Conservation (phyloP, 2,329 filamentous ascomycete species). For the Fusarium xyrophilum region DNA sequence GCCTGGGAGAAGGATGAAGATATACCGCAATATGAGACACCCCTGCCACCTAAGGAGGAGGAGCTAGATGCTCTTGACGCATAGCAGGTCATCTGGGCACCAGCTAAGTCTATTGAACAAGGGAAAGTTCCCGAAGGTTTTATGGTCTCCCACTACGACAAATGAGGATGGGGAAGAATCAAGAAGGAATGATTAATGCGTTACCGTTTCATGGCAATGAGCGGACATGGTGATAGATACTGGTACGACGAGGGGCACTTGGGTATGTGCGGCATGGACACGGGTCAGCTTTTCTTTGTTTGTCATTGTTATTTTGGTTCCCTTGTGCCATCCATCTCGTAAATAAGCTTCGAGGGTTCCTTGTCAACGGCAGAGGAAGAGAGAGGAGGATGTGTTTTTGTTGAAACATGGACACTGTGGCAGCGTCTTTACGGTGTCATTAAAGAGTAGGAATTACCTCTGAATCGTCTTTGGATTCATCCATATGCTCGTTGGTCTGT, state of each 20-base stretch:
- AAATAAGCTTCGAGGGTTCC: background rate
- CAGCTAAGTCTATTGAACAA: slow-evolving; percentile 7
- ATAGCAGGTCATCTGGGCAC: slow-evolving; percentile 35
- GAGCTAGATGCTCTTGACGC: slow-evolving; percentile 52
- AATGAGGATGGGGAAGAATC: slow-evolving; percentile 3
- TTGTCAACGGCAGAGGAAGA: background rate
- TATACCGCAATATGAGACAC: slow-evolving; percentile 47
- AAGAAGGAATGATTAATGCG: slow-evolving; percentile 38
- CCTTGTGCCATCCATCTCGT: background rate
- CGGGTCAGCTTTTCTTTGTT: slow-evolving; percentile 21
- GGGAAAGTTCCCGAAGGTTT: slow-evolving; percentile 11
- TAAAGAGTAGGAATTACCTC: slow-evolving; percentile 20
- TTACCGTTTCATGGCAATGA: slow-evolving; percentile 21
- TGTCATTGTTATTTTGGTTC: slow-evolving; percentile 4
- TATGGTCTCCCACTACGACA: background rate
- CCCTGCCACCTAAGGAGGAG: slow-evolving; percentile 49
- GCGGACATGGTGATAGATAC: slow-evolving; percentile 16
- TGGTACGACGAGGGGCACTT: slow-evolving; percentile 20
- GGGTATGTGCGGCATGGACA: slow-evolving; percentile 12
- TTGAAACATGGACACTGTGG: slow-evolving; percentile 23
- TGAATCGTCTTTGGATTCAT: slow-evolving; percentile 9
- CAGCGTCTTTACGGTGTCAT: slow-evolving; percentile 13
- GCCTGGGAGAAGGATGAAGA: slow-evolving; percentile 61
- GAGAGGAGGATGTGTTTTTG: slow-evolving; percentile 19
- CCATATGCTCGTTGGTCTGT: background rate